A percentile compares a stretch with the other conserved stretches of the same genome.
Evolutionary conservation across 1,284 basidiomycete genomes (phyloP).

Genomic region (Leccinum solheimii): DNA sequence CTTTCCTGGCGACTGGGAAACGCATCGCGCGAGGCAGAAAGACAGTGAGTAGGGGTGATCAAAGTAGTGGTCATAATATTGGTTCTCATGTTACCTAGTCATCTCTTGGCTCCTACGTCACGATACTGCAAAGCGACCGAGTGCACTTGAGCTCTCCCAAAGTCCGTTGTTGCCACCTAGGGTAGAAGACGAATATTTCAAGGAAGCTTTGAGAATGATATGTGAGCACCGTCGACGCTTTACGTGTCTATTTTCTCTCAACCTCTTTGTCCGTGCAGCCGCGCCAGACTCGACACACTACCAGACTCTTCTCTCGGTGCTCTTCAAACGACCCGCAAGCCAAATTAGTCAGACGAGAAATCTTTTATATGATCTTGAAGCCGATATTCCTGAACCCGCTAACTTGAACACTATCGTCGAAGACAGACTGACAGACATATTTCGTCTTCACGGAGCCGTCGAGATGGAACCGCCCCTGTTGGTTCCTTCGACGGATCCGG

Average conservation of each 20-base stretch:
- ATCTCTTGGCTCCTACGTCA: constrained; percentile 85
- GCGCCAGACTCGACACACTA: constrained; percentile 69
- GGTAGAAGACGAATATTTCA: constrained; percentile 84
- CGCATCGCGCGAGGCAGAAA: constrained; percentile 59
- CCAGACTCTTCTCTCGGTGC: constrained; percentile 62
- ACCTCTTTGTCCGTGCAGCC: constrained; percentile 40
- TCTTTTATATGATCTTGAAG: constrained; percentile 78
- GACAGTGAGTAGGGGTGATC: constrained; percentile 52
- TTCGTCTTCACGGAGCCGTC: constrained; percentile 81
- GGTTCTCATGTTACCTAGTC: constrained; percentile 43
- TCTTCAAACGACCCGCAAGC: constrained; percentile 64
- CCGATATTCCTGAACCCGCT: constrained; percentile 70
- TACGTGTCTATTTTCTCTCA: not conserved
- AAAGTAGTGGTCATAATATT: not conserved
- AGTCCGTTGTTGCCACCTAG: constrained; percentile 75
- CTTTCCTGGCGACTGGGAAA: constrained; percentile 79
- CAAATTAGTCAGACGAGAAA: constrained; percentile 62
- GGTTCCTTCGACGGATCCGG: constrained; percentile 52
- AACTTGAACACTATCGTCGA: constrained; percentile 76
- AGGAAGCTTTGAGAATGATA: constrained; percentile 76
- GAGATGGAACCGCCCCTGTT: constrained; percentile 46
- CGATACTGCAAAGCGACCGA: constrained; percentile 79
- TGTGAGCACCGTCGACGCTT: constrained; percentile 44
- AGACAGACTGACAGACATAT: constrained; percentile 68
- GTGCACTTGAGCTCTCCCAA: constrained; percentile 82